phyloP scores from a whole-genome alignment of 352 stramenopile species.

The Globisporangium canariense region DNA sequence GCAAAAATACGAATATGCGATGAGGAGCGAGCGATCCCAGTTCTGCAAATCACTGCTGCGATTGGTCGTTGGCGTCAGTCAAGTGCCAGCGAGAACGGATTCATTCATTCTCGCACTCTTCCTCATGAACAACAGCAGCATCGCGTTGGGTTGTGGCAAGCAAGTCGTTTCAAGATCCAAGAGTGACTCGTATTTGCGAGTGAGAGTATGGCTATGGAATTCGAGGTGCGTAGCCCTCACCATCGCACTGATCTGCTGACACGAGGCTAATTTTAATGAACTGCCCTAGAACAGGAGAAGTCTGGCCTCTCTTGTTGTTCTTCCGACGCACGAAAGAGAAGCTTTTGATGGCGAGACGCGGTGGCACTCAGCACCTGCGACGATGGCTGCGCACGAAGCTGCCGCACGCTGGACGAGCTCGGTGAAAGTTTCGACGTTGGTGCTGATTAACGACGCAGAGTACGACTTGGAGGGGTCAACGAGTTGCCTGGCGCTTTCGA shows the following conservation, averaged over 20 bases:
- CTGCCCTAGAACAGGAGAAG: neutral
- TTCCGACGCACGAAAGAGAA: neutral
- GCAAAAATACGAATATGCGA: neutral
- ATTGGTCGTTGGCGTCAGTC: neutral
- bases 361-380: conserved; percentile 1
- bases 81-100: neutral
- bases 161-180: neutral
- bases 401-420: neutral
- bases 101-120: neutral
- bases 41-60: neutral
- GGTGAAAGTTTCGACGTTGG: conserved; percentile 24
- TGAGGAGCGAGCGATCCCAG: neutral
- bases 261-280: neutral
- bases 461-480: conserved; percentile 25
- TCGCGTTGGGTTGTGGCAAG: neutral
- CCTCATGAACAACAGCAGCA: neutral
- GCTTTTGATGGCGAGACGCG: neutral
- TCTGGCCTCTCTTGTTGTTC: neutral
- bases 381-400: conserved; percentile 2
- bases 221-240: neutral
- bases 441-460: conserved; percentile 30
- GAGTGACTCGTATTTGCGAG: neutral
- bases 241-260: neutral
- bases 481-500: conserved; percentile 17
- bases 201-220: neutral